Evolutionary conservation across 106 monocot species (phyloP), one percentile per base, ranked within the genome.

Genomic region (Dioscorea dumetorum): DNA sequence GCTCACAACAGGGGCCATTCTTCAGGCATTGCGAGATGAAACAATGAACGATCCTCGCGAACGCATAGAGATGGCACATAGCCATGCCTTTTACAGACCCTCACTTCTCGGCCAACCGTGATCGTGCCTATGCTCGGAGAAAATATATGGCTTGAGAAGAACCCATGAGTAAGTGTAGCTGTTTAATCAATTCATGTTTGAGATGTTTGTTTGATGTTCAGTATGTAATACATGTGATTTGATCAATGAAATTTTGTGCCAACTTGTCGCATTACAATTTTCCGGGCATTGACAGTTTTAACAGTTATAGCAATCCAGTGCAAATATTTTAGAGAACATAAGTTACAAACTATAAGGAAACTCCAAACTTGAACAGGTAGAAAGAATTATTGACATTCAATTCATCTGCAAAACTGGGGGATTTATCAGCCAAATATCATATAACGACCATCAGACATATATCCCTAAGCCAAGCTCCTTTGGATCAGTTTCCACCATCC

Each of bases 21-120:
- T 97, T 66, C 91, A 97, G 49, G 87, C 97, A 19, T 67, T 97
- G 57, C 74, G 86, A 67, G 97, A 97, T 69, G 97, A 92, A 78
- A 95, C 88, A 21, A 80, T 91, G 91, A 89, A 85, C 19, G 97
- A 97, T 68, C 97, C 97, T 50, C 97, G 97, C 12, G 97, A 97
- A 48, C 77, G 91, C 64, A 91, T 97, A 41, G 97, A 97, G 77
- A 88, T 97, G 20, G 97, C 91, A 6, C 97, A 97, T 50, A 91
- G 72, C 58, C 97, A 92, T 67, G 80, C 86, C 65, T 92, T 89
- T 70, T 97, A 87, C 70, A 74, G 91, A 24, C 91, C 88, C 1
- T 89, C 89, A 16, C 89, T 97, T 60, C 91, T 97, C 12, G 78
- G 89, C 18, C 73, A 92, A 77, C 83, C 86, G 24, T 82, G 52